Base-by-base conservation (phyloP, 257 asterid genomes). In the Solanum virginianum region DNA sequence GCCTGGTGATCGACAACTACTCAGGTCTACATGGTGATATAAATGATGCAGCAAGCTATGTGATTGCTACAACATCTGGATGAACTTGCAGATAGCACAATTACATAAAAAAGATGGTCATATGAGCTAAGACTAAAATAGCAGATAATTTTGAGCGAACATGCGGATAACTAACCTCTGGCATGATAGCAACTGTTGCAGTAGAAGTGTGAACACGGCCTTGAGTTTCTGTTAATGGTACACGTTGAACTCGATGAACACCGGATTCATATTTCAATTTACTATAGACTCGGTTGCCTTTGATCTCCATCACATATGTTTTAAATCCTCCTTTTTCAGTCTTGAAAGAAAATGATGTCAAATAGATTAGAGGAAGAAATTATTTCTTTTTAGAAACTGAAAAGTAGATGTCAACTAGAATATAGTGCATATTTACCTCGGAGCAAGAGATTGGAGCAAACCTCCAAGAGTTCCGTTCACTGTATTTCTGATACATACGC, bases 221-320 rank as follows among this genome's bases (percentile, higher is more conserved):
- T 92, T 97, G 99, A 83, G 98, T 87, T 91, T 97, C 99, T 82
- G 99, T 97, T 89, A 90, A 95, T 56, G 99, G 99, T 82, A 95
- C 99, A 84, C 99, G 99, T 77, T 97, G 99, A 91, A 97, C 99
- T 84, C 99, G 97, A 88, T 97, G 99, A 77, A 97, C 99, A 77
- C 99, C 99, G 18, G 99, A 97, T 86, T 97, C 98, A 36, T 92
- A 97, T 91, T 97, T 97, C 90, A 97, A 93, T 91, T 97, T 97
- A 93, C 98, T 97, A 84, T 97, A 95, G 26, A 97, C 99, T 84
- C 93, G 90, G 9, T 90, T 92, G 75, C 99, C 99, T 89, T 92
- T 94, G 72, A 97, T 94, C 92, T 97, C 99, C 99, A 96, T 93
- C 56, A 96, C 99, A 84, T 87, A 91, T 13, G 98, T 93, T 90